Base-by-base conservation (phyloP, 306 rosid species). In the Vigna angularis region DNA sequence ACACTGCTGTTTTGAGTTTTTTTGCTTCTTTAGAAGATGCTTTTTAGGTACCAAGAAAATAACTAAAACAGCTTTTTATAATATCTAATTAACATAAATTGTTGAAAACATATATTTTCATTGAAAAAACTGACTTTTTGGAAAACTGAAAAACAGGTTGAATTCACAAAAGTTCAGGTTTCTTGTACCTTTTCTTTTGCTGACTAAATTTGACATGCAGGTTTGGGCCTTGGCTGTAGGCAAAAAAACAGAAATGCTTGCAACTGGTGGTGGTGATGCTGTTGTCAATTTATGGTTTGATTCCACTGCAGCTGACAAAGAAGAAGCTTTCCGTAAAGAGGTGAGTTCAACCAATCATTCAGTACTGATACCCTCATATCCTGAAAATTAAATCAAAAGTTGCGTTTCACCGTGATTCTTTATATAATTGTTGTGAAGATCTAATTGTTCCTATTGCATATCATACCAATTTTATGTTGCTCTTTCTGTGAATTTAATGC, bases 171-270 rank as follows among this genome's bases (percentile, higher is more conserved):
- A 62, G 10, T 57, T 56, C 61, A 9, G 17, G 53, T 65, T 72
- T 71, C 28, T 63, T 61, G 62, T 17, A 28, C 59, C 76, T 64
- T 73, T 55, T 64, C 48, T 62, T 72, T 71, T 42, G 32, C 82
- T 85, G 72, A 85, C 45, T 42, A 30, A 76, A 56, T 59, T 74
- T 80, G 52, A 22, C 53, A 72, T 88, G 83, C 86, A 94, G 98
- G 92, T 95, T 62, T 95, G 97, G 92, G 98, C 97, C 58, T 83
- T 94, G 85, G 88, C 98, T 67, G 90, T 92, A 71, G 93, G 98
- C 53, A 92, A 80, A 85, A 94, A 94, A 84, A 85, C 98, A 47
- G 97, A 94, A 86, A 88, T 89, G 92, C 86, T 94, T 80, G 98
- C 97, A 84, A 92, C 97, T 55, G 98, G 98, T 76, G 96, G 98